phyloP scores from a whole-genome alignment of 345 rosid genomes.

The Eucalyptus brandiana region DNA sequence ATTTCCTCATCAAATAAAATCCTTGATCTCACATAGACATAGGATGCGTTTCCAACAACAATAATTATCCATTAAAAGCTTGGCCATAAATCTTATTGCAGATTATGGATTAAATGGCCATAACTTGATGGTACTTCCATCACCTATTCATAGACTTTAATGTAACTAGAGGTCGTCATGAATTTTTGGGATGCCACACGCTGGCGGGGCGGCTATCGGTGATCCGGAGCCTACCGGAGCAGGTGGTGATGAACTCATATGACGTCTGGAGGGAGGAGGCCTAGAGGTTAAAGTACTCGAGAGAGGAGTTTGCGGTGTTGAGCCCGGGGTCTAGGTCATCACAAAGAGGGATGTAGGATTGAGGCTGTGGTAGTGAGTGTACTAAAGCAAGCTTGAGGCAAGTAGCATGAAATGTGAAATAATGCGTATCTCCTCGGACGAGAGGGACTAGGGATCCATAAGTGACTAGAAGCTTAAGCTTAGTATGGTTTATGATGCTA shows the following conservation, averaged over 20 bases:
- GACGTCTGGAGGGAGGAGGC: conserved; percentile 23
- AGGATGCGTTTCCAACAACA: too few species aligned
- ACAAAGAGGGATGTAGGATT: neutral
- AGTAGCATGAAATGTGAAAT: neutral
- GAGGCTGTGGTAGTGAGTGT: neutral
- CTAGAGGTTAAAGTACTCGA: conserved; percentile 11
- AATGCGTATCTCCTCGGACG: neutral
- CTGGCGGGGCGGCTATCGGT: conserved; percentile 17
- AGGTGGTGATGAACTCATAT: conserved; percentile 20
- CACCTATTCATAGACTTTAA: too few species aligned
- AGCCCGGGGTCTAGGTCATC: neutral
- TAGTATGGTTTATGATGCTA: too few species aligned
- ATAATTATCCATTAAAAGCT: too few species aligned
- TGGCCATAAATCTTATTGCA: too few species aligned
- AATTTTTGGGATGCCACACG: too few species aligned
- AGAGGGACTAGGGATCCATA: neutral
- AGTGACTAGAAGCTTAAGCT: neutral
- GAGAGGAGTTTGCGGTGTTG: conserved; percentile 1
- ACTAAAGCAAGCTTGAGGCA: neutral
- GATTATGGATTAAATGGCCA: too few species aligned
- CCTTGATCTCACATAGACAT: too few species aligned
- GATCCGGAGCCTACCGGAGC: conserved; percentile 12
- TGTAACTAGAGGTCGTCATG: too few species aligned
- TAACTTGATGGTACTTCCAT: too few species aligned
- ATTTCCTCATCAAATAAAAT: too few species aligned